Conservation (phyloP, 2,329 filamentous ascomycete genomes). For the Zarea fungicola region DNA sequence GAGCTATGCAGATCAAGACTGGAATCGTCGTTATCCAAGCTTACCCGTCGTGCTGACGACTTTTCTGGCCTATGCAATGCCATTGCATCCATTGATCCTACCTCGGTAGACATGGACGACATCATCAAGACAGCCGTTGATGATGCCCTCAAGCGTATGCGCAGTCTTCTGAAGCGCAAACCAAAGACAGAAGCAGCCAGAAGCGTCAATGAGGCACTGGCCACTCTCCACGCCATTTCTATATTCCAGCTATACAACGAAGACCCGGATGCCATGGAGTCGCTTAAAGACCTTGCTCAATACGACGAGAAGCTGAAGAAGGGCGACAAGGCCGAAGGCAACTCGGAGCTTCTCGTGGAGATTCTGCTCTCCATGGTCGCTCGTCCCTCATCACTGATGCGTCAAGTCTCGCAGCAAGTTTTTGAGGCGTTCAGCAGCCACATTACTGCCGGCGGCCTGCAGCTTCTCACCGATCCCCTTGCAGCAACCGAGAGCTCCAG, state of each 20-base stretch:
- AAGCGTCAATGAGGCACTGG: conserved; percentile 56
- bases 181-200: conserved; percentile 31
- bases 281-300: conserved; percentile 74
- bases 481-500: conserved; percentile 72
- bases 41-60: conserved; percentile 49
- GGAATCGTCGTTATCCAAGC: conserved; percentile 52
- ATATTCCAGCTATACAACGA: conserved; percentile 88
- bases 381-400: conserved; percentile 76
- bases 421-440: conserved; percentile 76
- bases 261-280: conserved; percentile 76
- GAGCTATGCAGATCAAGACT: conserved; percentile 53
- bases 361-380: conserved; percentile 86
- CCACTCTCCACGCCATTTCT: conserved; percentile 76
- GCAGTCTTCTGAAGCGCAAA: conserved; percentile 44
- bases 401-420: conserved; percentile 81
- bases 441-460: conserved; percentile 67
- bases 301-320: conserved; percentile 64
- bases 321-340: conserved; percentile 47
- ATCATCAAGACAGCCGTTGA: conserved; percentile 49
- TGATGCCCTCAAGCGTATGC: conserved; percentile 47
- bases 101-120: conserved; percentile 49
- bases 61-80: conserved; percentile 49
- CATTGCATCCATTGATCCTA: conserved; percentile 48
- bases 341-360: conserved; percentile 73
- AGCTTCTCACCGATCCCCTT: conserved; percentile 62